These are phyloP conservation scores for Dioscorea zingiberensis DNA, from an alignment of 106 monocot species.

Conservation along the genomic window DNA sequence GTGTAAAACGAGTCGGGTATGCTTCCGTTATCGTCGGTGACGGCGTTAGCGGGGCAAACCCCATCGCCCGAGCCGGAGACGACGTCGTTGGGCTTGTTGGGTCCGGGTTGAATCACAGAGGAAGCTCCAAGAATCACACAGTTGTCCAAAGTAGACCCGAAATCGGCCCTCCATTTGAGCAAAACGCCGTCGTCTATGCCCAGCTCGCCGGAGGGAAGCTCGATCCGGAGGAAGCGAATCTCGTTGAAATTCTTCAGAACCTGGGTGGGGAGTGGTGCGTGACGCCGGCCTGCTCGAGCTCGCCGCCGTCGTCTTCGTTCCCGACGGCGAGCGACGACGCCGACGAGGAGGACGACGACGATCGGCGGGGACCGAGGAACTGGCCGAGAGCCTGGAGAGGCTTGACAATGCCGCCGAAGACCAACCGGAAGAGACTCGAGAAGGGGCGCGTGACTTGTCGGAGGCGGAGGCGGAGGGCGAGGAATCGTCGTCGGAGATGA, in stretches of 20 bases:
- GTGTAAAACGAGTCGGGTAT: slow-evolving; percentile 65
- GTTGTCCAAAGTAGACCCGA: slow-evolving; percentile 63
- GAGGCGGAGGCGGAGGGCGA: slow-evolving; percentile 3
- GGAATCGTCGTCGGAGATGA: slow-evolving; percentile 50
- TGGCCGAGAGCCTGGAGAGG: slow-evolving; percentile 51
- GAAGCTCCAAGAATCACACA: slow-evolving; percentile 77
- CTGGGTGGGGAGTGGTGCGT: slow-evolving; percentile 77
- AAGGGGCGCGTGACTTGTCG: slow-evolving; percentile 13
- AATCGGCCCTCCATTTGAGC: slow-evolving; percentile 72
- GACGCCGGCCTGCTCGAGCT: slow-evolving; percentile 13
- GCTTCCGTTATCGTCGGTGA: slow-evolving; percentile 29
- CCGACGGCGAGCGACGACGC: background rate
- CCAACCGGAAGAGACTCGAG: slow-evolving; percentile 37
- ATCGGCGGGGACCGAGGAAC: slow-evolving; percentile 22
- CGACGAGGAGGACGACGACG: background rate
- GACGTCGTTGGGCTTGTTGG: background rate
- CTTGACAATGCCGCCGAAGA: slow-evolving; percentile 33
- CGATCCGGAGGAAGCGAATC: slow-evolving; percentile 48
- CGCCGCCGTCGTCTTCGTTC: background rate
- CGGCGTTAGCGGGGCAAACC: too few species aligned
- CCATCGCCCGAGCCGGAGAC: background rate
- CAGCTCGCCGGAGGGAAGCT: slow-evolving; percentile 68
- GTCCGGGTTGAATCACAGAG: too few species aligned
- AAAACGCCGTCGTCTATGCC: slow-evolving; percentile 53
- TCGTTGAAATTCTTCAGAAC: slow-evolving; percentile 63